These are phyloP conservation scores for Galerina marginata DNA, from an alignment of 768 basidiomycete genomes.

Conservation along the genomic window DNA sequence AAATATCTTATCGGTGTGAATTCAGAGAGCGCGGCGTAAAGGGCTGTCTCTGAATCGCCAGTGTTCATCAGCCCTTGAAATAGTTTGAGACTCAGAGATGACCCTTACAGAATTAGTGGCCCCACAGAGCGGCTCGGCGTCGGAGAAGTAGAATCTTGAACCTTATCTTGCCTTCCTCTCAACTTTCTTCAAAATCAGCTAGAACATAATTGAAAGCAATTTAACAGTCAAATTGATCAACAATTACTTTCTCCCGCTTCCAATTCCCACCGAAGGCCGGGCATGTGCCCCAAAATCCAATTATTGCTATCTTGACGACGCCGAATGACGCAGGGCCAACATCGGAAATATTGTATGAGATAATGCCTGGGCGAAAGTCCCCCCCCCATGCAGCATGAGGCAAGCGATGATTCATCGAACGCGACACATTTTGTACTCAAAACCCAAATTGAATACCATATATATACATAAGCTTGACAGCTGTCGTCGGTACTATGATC, in stretches of 20 bases:
- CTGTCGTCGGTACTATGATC: slow-evolving; percentile 13
- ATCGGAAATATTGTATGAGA: background rate
- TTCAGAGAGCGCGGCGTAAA: slow-evolving; percentile 7
- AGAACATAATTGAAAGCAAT: slow-evolving; percentile 25
- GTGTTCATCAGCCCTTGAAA: slow-evolving; percentile 23
- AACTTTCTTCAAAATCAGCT: slow-evolving; percentile 33
- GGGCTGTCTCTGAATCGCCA: slow-evolving; percentile 1
- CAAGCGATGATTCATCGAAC: background rate
- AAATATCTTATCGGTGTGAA: slow-evolving; percentile 6
- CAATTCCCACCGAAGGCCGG: slow-evolving; percentile 23
- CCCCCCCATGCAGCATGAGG: background rate
- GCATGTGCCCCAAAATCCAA: slow-evolving; percentile 5
- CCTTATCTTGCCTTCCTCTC: slow-evolving; percentile 36
- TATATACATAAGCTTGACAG: slow-evolving; percentile 13
- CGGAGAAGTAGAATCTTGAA: slow-evolving; percentile 33
- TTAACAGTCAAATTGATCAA: slow-evolving; percentile 20
- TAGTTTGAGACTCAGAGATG: background rate
- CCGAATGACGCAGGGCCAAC: slow-evolving; percentile 1
- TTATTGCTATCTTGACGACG: background rate
- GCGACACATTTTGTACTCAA: slow-evolving; percentile 2
- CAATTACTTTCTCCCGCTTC: slow-evolving; percentile 21
- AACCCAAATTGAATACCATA: background rate
- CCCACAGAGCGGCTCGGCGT: slow-evolving; percentile 24
- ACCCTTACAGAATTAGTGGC: slow-evolving; percentile 14
- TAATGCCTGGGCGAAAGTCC: too few relatives aligned